Evolutionary conservation across 441 rosid genomes (phyloP), one percentile per base, ranked within the genome.

Genomic region (Geranium incanum): DNA sequence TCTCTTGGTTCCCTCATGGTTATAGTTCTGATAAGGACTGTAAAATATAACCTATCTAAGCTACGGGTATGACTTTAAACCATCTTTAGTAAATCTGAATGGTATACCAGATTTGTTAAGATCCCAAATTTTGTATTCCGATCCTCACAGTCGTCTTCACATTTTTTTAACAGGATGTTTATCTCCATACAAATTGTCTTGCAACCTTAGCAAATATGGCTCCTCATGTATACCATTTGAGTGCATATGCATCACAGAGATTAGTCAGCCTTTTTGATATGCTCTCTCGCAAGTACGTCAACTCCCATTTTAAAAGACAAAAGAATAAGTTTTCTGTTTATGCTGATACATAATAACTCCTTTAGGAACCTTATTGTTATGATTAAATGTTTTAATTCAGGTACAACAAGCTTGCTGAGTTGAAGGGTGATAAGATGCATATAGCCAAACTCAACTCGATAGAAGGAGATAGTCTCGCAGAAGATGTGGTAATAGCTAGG

Each of bases 181-280:
- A 95, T 85, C 88, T 95, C 43, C 99, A 95, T 77, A 95, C 99
- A 48, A 95, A 95, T 74, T 91, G 99, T 82, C 86, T 95, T 21
- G 99, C 99, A 64, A 91, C 96, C 70, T 83, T 95, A 83, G 99
- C 98, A 72, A 95, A 95, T 86, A 95, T 93, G 97, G 99, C 98
- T 64, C 99, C 99, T 76, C 99, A 95, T 84, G 86, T 86, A 75
- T 93, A 93, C 81, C 97, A 87, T 55, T 82, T 95, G 84, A 95
- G 97, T 86, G 95, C 96, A 75, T 93, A 92, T 84, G 98, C 99
- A 77, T 95, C 98, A 18, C 97, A 95, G 84, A 89, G 97, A 77
- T 86, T 95, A 67, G 94, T 95, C 85, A 95, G 98, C 82, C 97
- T 95, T 73, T 95, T 95, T 83, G 82, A 88, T 78, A 95, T 95